Evolutionary conservation across 164 flowering plant genomes (phyloP), one percentile per base, ranked within the genome.

Genomic region (Magnolia changhungtana): DNA sequence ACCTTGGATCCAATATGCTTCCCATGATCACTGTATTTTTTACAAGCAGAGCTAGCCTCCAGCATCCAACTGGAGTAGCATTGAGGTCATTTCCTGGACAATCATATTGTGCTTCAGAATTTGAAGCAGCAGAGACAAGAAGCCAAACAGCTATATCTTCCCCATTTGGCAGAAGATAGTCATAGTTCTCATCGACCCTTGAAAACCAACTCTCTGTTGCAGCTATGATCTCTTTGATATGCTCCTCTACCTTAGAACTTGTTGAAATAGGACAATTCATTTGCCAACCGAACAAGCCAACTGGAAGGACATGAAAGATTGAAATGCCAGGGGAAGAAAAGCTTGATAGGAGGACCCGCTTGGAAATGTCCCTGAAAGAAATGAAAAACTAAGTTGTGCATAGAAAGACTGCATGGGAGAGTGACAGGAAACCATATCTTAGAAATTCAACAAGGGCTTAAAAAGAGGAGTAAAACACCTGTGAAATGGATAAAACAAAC

Each of bases 41-140:
- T 72, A 84, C 86, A 83, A 92, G 75, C 19, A 96, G 85, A 75
- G 90, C 98, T 19, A 91, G 88, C 82, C 88, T 87, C 99, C 99
- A 96, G 31, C 79, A 78, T 76, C 85, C 83, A 74, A 51, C 74
- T 50, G 84, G 78, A 76, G 77, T 75, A 27, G 27, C 75, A 50
- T 81, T 67, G 72, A 27, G 69, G 71, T 80, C 81, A 18, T 78
- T 79, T 74, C 80, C 61, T 79, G 71, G 74, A 77, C 75, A 61
- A 50, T 77, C 45, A 52, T 73, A 58, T 69, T 75, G 82, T 73
- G 50, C 77, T 66, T 86, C 83, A 50, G 83, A 77, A 74, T 85
- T 84, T 50, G 89, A 77, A 71, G 24, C 72, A 68, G 87, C 85
- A 69, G 87, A 89, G 58, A 89, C 86, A 75, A 95, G 89, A 83